Percentiles rank a stretch among this genome's conserved stretches.
These are phyloP conservation scores for Lentinus polychrous DNA, from an alignment of 1,284 basidiomycete species.

Conservation along the genomic window DNA sequence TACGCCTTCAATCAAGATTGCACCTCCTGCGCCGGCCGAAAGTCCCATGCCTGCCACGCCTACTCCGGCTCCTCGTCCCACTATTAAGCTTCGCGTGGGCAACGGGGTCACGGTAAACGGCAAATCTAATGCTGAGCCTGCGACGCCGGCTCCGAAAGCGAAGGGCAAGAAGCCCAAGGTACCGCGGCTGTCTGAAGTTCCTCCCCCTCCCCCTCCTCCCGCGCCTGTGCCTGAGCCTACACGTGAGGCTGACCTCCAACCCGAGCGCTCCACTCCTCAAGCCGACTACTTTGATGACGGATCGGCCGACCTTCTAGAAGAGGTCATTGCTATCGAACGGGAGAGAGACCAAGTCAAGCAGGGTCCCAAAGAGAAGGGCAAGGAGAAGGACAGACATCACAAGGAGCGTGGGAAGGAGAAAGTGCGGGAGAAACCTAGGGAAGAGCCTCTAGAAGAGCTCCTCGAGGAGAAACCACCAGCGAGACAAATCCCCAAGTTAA, in stretches of 20 bases:
- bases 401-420: conserved; percentile 25
- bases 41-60: conserved; percentile 27
- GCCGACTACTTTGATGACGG: conserved; percentile 62
- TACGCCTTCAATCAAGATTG: conserved; percentile 30
- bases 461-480: conserved; percentile 23
- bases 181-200: conserved; percentile 33
- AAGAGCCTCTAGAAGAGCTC: conserved; percentile 13
- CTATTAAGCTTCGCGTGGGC: conserved; percentile 52
- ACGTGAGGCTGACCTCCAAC: too few relatives aligned
- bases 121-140: conserved; percentile 10
- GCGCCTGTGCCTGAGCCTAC: conserved; percentile 1
- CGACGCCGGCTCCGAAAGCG: conserved; percentile 24
- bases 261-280: not conserved
- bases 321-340: conserved; percentile 73
- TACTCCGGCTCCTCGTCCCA: conserved; percentile 33
- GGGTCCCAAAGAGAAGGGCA: conserved; percentile 6
- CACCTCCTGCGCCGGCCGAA: conserved; percentile 25
- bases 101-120: conserved; percentile 16
- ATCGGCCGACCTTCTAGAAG: conserved; percentile 69
- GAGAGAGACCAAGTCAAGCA: conserved; percentile 45
- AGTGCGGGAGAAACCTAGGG: conserved; percentile 3
- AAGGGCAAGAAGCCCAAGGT: conserved; percentile 44
- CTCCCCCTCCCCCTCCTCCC: conserved; percentile 30
- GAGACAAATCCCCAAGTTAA: conserved; percentile 18
- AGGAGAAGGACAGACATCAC: conserved; percentile 15